phyloP scores from a whole-genome alignment of 2,329 filamentous ascomycete species.

The Pseudohalonectria lignicola region DNA sequence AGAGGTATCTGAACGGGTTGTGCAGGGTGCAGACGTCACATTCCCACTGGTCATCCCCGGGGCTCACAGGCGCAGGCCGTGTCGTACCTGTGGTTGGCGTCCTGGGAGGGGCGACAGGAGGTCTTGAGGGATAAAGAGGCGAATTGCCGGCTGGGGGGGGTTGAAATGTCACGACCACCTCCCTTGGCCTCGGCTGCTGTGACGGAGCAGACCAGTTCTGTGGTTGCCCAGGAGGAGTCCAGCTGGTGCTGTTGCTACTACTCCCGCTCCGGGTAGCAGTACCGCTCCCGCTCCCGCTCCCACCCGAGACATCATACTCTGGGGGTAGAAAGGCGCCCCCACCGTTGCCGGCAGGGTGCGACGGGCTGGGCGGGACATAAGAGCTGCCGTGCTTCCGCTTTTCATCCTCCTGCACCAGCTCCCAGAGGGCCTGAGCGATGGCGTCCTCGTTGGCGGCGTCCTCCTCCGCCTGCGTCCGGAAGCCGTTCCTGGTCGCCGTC shows the following conservation, averaged over 20 bases:
- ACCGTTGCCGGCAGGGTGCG: constrained; percentile 36
- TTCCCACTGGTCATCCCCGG: constrained; percentile 26
- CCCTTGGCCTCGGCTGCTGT: no score
- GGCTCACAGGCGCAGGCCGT: constrained; percentile 11
- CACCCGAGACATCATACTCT: no score
- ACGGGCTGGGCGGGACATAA: constrained; percentile 36
- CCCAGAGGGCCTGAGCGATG: constrained; percentile 76
- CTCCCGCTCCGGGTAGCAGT: not conserved
- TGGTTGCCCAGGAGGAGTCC: no score
- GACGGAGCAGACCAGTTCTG: no score
- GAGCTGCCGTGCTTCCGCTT: constrained; percentile 39
- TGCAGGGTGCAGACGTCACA: constrained; percentile 46
- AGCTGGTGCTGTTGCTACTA: constrained; percentile 1
- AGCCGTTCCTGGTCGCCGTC: constrained; percentile 57
- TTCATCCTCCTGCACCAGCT: constrained; percentile 75
- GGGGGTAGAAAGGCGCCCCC: constrained; percentile 19
- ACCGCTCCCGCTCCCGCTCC: not conserved
- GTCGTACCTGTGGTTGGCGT: no score
- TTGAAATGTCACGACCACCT: no score
- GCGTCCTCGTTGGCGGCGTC: constrained; percentile 82
- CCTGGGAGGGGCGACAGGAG: not conserved
- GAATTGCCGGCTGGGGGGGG: no score
- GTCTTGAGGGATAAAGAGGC: no score
- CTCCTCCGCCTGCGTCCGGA: constrained; percentile 75
- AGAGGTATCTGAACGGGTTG: constrained; percentile 38